Base-by-base conservation (phyloP, 2,329 filamentous ascomycete species). In the Helotiales sp. region DNA sequence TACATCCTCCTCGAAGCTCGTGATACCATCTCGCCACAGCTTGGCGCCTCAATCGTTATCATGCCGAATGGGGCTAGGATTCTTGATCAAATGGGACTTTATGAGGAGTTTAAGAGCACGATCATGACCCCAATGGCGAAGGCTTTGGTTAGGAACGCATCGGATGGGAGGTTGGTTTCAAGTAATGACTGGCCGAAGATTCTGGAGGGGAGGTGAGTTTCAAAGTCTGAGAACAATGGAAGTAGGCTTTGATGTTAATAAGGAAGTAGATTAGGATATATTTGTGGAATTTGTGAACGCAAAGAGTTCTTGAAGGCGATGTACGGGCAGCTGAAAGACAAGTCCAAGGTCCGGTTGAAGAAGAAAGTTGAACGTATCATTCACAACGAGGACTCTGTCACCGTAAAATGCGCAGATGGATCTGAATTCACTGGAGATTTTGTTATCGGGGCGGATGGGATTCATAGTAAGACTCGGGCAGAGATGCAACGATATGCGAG, bases 11-110 rank as follows among this genome's bases (percentile, higher is more conserved):
- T 69, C 9, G 67, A 69, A 54, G 54, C 58, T 1, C 55, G 61
- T 7, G 44, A 63, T 17, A 58, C 57, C 0, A 56, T 68, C 10
- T 53, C 59, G 1, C 62, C 63, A 1, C 59, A 67, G 13, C 27
- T 62, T 3, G 67, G 66, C 8, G 63, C 64, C 12, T 61, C 60
- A 5, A 63, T 69, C 7, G 59, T 58, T n/a, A 54, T 69, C 9
- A 60, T 65, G 55, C 71, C 80, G 0, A 73, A 77, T 25, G 77
- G 77, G 1, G 57, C 70, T 5, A 72, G 76, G 1, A 77, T 84
- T 3, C 64, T 82, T 1, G 80, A 83, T 58, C 81, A 84, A 63
- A 63, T 84, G 1, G 80, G 78, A 0, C 60, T 72, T n/a, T 63
- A 62, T 55, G 63, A 65, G 7, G 22, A 31, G 17, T 61, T 66